phyloP scores from a whole-genome alignment of 1,284 basidiomycete species.

The Hemileia vastatrix region DNA sequence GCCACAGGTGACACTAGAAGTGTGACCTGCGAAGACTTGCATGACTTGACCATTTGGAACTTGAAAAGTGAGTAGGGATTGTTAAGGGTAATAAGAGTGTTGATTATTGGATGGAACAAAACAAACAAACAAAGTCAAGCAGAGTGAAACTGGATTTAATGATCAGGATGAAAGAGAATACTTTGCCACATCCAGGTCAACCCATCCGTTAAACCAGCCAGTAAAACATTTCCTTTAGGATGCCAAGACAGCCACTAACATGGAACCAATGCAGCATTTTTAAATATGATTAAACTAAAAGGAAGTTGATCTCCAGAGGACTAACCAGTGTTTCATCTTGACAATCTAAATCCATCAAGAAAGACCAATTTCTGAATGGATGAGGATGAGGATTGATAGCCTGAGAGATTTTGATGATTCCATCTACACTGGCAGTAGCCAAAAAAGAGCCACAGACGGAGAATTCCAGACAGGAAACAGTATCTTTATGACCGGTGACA shows the following conservation, averaged over 20 bases:
- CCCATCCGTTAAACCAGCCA: slow-evolving; percentile 84
- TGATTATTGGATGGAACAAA: slow-evolving; percentile 1
- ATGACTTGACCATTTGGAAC: slow-evolving; percentile 87
- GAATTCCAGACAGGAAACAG: slow-evolving; percentile 70
- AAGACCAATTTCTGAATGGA: slow-evolving; percentile 74
- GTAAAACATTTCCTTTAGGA: slow-evolving; percentile 76
- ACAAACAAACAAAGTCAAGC: slow-evolving; percentile 33
- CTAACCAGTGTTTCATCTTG: slow-evolving; percentile 88
- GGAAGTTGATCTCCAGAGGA: slow-evolving; percentile 22
- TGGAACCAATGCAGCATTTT: neutral
- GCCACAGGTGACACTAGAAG: slow-evolving; percentile 71
- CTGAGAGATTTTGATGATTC: slow-evolving; percentile 80
- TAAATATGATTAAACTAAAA: neutral
- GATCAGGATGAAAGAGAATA: slow-evolving; percentile 43
- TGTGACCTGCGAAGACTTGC: slow-evolving; percentile 91
- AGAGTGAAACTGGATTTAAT: too few species aligned
- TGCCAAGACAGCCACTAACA: slow-evolving; percentile 87
- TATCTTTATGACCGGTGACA: slow-evolving; percentile 88
- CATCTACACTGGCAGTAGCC: slow-evolving; percentile 95
- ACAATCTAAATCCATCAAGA: slow-evolving; percentile 80
- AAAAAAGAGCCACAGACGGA: slow-evolving; percentile 81
- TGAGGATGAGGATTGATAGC: slow-evolving; percentile 50
- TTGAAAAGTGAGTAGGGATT: slow-evolving; percentile 42
- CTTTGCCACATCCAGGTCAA: slow-evolving; percentile 98
- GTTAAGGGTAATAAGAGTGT: slow-evolving; percentile 22